Percentiles rank a stretch among this genome's conserved stretches.
These are phyloP conservation scores for Lentinula guzmanii DNA, from an alignment of 768 basidiomycete genomes.

Conservation along the genomic window DNA sequence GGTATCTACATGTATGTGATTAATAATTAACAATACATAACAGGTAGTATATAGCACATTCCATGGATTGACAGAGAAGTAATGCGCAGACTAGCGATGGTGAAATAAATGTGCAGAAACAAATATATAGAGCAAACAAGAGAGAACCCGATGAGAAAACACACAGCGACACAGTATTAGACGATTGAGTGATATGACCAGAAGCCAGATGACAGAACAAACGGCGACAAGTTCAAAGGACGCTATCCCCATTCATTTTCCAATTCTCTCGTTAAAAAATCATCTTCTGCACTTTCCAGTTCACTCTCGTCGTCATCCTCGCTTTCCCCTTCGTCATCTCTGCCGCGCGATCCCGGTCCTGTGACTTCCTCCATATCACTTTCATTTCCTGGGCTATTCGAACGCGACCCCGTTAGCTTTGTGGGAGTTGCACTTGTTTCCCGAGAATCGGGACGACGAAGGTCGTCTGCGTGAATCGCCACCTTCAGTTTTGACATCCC, in stretches of 20 bases:
- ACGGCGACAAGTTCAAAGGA: not conserved
- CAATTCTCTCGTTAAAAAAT: constrained; percentile 76
- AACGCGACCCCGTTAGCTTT: not conserved
- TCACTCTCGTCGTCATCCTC: constrained; percentile 46
- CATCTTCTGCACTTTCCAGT: constrained; percentile 59
- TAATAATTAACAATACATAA: not conserved
- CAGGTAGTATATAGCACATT: not conserved
- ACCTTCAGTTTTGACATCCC: constrained; percentile 68
- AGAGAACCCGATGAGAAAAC: not conserved
- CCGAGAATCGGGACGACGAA: constrained; percentile 17
- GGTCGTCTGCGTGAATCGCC: constrained; percentile 50
- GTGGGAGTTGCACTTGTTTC: constrained; percentile 11
- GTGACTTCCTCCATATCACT: not conserved
- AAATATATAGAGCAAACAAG: not conserved
- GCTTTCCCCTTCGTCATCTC: constrained; percentile 25
- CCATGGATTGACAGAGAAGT: not conserved
- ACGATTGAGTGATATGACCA: not conserved
- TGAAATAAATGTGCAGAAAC: not conserved
- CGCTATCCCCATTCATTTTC: constrained; percentile 73
- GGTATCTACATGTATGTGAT: not conserved
- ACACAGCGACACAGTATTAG: not conserved
- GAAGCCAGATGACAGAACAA: not conserved
- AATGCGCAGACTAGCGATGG: too few species aligned
- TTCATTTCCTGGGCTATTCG: not conserved
- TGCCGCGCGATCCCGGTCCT: constrained; percentile 27